A percentile compares a stretch with the other conserved stretches of the same genome.
These are phyloP conservation scores for Sphaerostilbella broomeana DNA, from an alignment of 2,329 filamentous ascomycete species.

Conservation along the genomic window DNA sequence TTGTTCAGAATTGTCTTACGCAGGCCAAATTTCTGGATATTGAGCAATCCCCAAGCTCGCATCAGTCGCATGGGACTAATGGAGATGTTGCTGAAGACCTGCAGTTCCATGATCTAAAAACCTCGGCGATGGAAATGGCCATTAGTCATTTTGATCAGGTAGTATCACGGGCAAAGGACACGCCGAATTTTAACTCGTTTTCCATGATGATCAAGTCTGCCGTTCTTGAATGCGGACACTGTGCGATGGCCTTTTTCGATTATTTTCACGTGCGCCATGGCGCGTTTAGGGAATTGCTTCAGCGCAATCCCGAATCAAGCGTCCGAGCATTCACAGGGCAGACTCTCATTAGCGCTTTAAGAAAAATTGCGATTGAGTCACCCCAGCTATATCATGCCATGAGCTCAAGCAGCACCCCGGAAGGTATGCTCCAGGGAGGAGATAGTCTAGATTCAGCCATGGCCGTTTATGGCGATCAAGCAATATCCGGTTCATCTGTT, in stretches of 20 bases:
- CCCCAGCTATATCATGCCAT: constrained; percentile 40
- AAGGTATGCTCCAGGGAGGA: background rate
- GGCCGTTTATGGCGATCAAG: constrained; percentile 9
- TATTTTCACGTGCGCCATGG: constrained; percentile 53
- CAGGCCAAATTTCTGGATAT: constrained; percentile 45
- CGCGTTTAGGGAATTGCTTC: constrained; percentile 57
- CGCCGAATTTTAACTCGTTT: constrained; percentile 54
- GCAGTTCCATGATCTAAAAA: constrained; percentile 33
- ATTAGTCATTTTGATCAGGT: constrained; percentile 69
- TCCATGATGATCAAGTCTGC: constrained; percentile 42
- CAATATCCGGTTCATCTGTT: constrained; percentile 18
- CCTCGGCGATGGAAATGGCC: constrained; percentile 46
- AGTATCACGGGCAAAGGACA: constrained; percentile 63
- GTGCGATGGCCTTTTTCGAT: constrained; percentile 52
- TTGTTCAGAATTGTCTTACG: constrained; percentile 57
- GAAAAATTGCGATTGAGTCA: constrained; percentile 42
- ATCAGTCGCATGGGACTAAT: background rate
- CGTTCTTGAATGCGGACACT: constrained; percentile 42
- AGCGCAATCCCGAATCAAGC: constrained; percentile 50
- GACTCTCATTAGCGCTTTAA: constrained; percentile 47
- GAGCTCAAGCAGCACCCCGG: constrained; percentile 1
- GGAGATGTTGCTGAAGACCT: background rate
- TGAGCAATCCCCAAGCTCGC: background rate
- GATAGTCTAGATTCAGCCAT: background rate
- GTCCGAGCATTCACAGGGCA: constrained; percentile 49